These are phyloP conservation scores for Tremellales sp. DNA, from an alignment of 1,284 basidiomycete genomes.

Conservation along the genomic window DNA sequence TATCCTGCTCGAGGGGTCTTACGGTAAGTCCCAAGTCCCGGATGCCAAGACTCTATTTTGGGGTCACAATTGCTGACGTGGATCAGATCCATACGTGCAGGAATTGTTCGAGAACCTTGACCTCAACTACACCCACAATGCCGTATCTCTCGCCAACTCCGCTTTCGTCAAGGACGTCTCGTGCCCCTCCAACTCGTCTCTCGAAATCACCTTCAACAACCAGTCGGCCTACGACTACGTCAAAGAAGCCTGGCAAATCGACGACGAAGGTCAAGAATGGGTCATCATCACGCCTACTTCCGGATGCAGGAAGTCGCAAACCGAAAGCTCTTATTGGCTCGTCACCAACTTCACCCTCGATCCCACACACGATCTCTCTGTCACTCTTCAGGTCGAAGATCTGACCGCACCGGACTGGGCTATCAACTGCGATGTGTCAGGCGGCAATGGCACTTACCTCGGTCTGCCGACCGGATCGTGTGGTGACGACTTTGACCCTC, in stretches of 20 bases:
- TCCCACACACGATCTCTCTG: background rate
- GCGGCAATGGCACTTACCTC: constrained; percentile 1
- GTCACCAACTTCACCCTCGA: background rate
- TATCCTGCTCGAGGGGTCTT: background rate
- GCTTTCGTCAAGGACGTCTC: background rate
- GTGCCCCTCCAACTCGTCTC: background rate
- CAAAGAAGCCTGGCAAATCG: constrained; percentile 3
- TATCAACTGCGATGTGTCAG: background rate
- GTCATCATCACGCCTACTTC: background rate
- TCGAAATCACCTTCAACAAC: constrained; percentile 6
- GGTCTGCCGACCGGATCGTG: constrained; percentile 9
- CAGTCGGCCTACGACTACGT: constrained; percentile 3
- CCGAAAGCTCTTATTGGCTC: background rate
- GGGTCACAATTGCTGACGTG: too few species aligned
- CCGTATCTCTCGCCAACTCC: background rate
- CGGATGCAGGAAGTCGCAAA: background rate
- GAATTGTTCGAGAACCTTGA: background rate
- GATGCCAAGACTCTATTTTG: background rate
- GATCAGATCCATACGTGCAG: background rate
- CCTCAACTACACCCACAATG: background rate
- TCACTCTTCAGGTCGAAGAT: background rate
- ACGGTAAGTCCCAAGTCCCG: background rate
- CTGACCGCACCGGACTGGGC: background rate
- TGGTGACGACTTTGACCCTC: constrained; percentile 6
- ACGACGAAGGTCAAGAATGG: background rate